A percentile compares a stretch with the other conserved stretches of the same genome.
Conservation (phyloP, 108 stramenopile species). For the Epipyxis sp. region DNA sequence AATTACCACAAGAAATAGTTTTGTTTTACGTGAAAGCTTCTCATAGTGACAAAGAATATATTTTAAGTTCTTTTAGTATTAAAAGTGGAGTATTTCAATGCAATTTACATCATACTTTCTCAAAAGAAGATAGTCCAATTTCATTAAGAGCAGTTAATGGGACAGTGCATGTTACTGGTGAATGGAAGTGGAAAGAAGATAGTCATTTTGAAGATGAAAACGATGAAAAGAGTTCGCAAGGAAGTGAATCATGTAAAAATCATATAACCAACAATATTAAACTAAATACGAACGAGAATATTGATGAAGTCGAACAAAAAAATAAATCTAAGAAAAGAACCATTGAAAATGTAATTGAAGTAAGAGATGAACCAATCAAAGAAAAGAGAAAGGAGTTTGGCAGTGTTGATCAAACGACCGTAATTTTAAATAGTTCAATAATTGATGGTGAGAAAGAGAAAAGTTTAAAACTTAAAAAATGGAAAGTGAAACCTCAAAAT, state of each 20-base stretch:
- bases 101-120: not conserved
- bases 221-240: not conserved
- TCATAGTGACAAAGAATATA: constrained; percentile 6
- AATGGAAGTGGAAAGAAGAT: constrained; percentile 9
- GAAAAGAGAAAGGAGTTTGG: constrained; percentile 36
- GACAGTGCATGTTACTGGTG: constrained; percentile 3
- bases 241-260: not conserved
- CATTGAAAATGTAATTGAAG: constrained; percentile 20
- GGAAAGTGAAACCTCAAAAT: constrained; percentile 21
- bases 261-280: not conserved
- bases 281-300: not conserved
- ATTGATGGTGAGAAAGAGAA: constrained; percentile 28
- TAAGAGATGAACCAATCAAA: constrained; percentile 36
- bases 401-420: constrained; percentile 25
- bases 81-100: not conserved
- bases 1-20: not conserved
- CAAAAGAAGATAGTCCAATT: constrained; percentile 14
- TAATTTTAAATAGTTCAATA: constrained; percentile 32
- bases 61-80: not conserved
- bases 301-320: not conserved
- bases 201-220: not conserved
- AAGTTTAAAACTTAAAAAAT: not conserved
- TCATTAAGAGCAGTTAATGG: not conserved
- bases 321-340: not conserved
- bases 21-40: not conserved